These are phyloP conservation scores for Metschnikowia sp. DNA, from an alignment of 805 yeast species.

Conservation along the genomic window DNA sequence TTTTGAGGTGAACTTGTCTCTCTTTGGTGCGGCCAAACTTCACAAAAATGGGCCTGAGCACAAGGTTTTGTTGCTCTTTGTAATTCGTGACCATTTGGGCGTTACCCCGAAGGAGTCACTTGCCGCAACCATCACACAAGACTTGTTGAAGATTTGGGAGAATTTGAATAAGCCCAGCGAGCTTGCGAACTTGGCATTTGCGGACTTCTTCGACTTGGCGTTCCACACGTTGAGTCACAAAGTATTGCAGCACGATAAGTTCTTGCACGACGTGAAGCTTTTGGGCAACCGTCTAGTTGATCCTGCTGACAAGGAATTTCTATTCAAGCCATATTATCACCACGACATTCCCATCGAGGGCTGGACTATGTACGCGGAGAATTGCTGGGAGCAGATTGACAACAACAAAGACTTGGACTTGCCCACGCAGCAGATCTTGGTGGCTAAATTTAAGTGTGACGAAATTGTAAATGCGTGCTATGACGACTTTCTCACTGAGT, in stretches of 20 bases:
- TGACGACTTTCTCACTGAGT: constrained; percentile 26
- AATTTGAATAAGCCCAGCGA: constrained; percentile 70
- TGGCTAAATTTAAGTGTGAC: constrained; percentile 91
- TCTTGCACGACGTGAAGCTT: constrained; percentile 52
- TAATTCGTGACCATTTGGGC: constrained; percentile 89
- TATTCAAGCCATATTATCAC: constrained; percentile 71
- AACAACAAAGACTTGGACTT: constrained; percentile 89
- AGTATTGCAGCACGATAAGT: constrained; percentile 71
- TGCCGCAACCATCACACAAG: constrained; percentile 63
- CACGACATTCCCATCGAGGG: constrained; percentile 91
- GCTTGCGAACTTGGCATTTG: constrained; percentile 49
- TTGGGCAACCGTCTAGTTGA: constrained; percentile 63
- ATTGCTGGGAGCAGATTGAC: constrained; percentile 93
- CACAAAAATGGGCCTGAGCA: constrained; percentile 34
- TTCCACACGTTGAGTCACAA: constrained; percentile 86
- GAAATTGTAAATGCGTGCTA: constrained; percentile 58
- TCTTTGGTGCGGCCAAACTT: constrained; percentile 61
- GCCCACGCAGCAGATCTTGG: constrained; percentile 94
- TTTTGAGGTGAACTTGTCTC: constrained; percentile 86
- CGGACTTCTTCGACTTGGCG: constrained; percentile 80
- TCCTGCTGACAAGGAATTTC: constrained; percentile 25
- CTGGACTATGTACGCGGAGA: constrained; percentile 87
- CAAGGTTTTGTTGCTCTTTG: constrained; percentile 74
- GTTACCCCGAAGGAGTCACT: constrained; percentile 76
- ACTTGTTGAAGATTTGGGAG: constrained; percentile 76